Evolutionary conservation across 768 basidiomycete genomes (phyloP), one percentile per base, ranked within the genome.

Genomic region (Hydnum rufescens): DNA sequence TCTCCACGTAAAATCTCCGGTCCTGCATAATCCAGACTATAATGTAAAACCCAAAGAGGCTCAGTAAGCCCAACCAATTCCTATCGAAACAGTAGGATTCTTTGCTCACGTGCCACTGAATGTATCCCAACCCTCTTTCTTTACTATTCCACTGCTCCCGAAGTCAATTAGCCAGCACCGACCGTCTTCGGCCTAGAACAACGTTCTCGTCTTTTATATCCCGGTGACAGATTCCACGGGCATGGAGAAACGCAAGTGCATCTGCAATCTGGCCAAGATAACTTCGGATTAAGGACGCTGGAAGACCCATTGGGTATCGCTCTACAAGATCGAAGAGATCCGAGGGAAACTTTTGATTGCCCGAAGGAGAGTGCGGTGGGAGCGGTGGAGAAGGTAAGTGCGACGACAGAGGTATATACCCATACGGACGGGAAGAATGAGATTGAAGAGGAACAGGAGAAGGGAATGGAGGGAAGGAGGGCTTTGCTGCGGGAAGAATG

Each of bases 121-220:
- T 42, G 80, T 86, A 61, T 89, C 86, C 86, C 86, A 89, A 31
- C 86, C 86, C 44, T 71, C 69, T 62, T 80, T 84, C 67, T 77
- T 82, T 36, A 87, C 76, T 48, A 89, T 68, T 22, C 86, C 86
- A 26, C 86, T 87, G 59, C 88, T 92, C 42, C 93, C 93, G 64
- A 97, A 99, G 63, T 99, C 93, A 62, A 99, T 97, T 60, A 99
- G 65, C 63, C 96, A 79, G 62, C 86, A 89, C 62, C 75, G 77
- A 29, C 86, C 90, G 43, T 74, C 66, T 16, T 80, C 76, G 23
- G 60, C 85, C n/a, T 42, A 89, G 72, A 32, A 89, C 80, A 16
- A 89, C 83, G 63, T 96, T 95, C 65, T 99, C 93, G 60, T 99
- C 93, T 67, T 99, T 99, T 65, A 99, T 80, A 61, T 99, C 93